Base-by-base conservation (phyloP, 768 basidiomycete species). In the Pisolithus orientalis region DNA sequence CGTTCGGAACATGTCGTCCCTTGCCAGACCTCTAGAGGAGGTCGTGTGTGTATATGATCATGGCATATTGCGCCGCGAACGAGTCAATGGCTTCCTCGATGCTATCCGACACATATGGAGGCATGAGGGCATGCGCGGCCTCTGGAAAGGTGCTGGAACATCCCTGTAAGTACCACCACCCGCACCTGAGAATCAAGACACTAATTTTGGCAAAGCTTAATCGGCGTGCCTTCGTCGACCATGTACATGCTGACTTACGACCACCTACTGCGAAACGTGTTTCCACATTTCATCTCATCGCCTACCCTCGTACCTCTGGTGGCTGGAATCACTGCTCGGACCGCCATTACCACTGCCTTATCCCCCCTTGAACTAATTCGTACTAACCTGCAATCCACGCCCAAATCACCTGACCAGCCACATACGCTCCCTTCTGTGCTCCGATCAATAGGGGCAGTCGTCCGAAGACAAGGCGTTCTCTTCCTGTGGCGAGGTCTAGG, bases 231-330 rank as follows among this genome's bases (percentile, higher is more conserved):
- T 0, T 87, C 94, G 0, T 82, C 94, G 39, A 91, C 94, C 46
- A 77, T 84, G 29, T 98, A 99, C 69, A 99, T 99, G 82, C 77
- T 98, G 53, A 91, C 91, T 17, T 98, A 98, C 67, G 94, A 97
- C 69, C 83, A 90, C 66, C 80, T 97, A 31, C 70, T 85, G 25
- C 80, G 83, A 50, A 75, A 75, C 42, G 70, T 79, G 39, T 68
- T 91, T 10, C 85, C 87, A 3, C 72, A 80, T 16, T 53, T 89
- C 27, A 70, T 88, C 52, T 74, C 83, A n/a, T 68, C 68, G 50
- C 61, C 77, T 32, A 67, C 72, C 2, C 44, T 83, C 40, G 74
- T 80, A 6, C 94, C 96, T 1, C 78, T 99, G 14, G 59, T 81
- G 4, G 87, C 94, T 11, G 96, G 96, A 37, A 79, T 91, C 47